phyloP scores from a whole-genome alignment of 352 stramenopile species.

The Thalassiosira hispida region DNA sequence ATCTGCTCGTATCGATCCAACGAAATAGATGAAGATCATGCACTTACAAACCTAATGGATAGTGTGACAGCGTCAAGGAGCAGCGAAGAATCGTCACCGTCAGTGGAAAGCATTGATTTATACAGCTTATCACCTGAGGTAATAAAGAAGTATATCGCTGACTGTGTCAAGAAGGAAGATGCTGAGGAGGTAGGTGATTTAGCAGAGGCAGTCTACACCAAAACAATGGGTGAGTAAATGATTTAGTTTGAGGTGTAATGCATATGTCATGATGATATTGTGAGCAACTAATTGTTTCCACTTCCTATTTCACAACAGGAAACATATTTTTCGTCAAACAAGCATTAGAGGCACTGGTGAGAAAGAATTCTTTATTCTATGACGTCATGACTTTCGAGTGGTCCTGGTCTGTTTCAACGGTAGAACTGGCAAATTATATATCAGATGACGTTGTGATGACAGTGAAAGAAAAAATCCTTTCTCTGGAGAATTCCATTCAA shows the following conservation, averaged over 20 bases:
- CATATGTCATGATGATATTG: too few relatives aligned
- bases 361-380: slow-evolving; percentile 51
- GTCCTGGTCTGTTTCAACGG: background rate
- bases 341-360: slow-evolving; percentile 52
- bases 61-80: background rate
- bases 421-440: slow-evolving; percentile 2
- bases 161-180: slow-evolving; percentile 41
- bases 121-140: slow-evolving; percentile 40
- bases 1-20: slow-evolving; percentile 53
- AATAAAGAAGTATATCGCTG: slow-evolving; percentile 52
- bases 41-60: slow-evolving; percentile 15
- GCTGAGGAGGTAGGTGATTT: slow-evolving; percentile 25
- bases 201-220: slow-evolving; percentile 44
- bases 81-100: background rate
- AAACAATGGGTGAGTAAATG: slow-evolving; percentile 36
- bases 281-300: too few relatives aligned
- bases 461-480: slow-evolving; percentile 10
- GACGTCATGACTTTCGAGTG: slow-evolving; percentile 41
- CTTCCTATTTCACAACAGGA: too few relatives aligned
- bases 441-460: slow-evolving; percentile 6
- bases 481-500: background rate
- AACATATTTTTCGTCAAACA: slow-evolving; percentile 59
- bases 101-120: slow-evolving; percentile 47
- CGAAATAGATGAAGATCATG: slow-evolving; percentile 30
- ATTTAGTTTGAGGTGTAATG: too few relatives aligned